These are phyloP conservation scores for Saccharum hybrid DNA, from an alignment of 202 grass and related monocot species.

Conservation along the genomic window DNA sequence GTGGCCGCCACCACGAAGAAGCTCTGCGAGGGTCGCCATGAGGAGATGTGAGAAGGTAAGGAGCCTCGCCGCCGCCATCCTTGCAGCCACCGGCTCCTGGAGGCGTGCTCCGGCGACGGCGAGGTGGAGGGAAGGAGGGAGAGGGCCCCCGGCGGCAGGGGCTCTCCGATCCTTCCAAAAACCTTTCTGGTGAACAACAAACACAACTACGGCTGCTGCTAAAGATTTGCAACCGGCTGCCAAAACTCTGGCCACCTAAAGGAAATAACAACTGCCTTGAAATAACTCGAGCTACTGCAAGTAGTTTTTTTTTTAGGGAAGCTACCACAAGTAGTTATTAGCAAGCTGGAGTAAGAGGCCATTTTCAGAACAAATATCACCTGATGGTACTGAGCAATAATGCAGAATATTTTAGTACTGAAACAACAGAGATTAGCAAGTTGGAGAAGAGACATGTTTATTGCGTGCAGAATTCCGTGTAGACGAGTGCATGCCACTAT, in stretches of 20 bases:
- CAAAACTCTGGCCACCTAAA: neutral
- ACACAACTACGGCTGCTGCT: neutral
- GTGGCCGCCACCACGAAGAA: too few species aligned
- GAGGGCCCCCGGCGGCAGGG: too few species aligned
- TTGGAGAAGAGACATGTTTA: constrained; percentile 6
- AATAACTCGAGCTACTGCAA: neutral
- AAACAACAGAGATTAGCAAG: neutral
- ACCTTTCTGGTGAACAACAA: too few species aligned
- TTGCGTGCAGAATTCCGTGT: constrained; percentile 2
- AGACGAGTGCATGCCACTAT: constrained; percentile 47
- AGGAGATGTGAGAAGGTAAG: too few species aligned
- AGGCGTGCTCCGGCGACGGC: too few species aligned
- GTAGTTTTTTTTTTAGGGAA: neutral
- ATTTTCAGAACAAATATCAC: constrained; percentile 17
- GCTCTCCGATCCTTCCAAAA: too few species aligned
- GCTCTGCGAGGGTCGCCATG: too few species aligned
- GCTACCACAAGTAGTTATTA: neutral
- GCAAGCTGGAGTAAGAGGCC: neutral
- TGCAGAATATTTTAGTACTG: neutral
- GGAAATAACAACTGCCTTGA: neutral
- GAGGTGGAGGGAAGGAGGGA: too few species aligned
- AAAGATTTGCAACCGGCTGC: neutral
- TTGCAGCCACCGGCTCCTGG: too few species aligned
- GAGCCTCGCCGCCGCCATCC: too few species aligned
- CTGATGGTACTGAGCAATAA: neutral